Conservation (phyloP, 495 filamentous ascomycete species). For the Tuber melanosporum region DNA sequence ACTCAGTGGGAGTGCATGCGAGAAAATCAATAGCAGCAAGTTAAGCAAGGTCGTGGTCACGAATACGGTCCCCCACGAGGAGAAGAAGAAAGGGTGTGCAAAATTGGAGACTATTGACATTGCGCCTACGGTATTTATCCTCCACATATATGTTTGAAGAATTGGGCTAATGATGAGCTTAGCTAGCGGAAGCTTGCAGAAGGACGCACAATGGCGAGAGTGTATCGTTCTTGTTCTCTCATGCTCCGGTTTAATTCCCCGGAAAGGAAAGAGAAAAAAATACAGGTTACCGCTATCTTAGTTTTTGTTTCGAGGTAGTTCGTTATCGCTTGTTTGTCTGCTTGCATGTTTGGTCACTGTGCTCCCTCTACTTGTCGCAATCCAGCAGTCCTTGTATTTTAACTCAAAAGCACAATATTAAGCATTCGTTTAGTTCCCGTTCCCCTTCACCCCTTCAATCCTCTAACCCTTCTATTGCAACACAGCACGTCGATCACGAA, state of each 20-base stretch:
- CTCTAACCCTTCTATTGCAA: not conserved
- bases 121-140: slow-evolving; percentile 59
- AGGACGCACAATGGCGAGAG: slow-evolving; percentile 95
- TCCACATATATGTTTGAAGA: slow-evolving; percentile 38
- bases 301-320: not conserved
- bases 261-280: not conserved
- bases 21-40: slow-evolving; percentile 75
- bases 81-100: slow-evolving; percentile 70
- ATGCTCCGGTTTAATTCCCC: slow-evolving; percentile 57
- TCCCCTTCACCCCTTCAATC: not conserved
- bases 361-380: not conserved
- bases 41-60: slow-evolving; percentile 85
- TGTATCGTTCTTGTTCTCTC: slow-evolving; percentile 89
- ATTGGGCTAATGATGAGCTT: not conserved
- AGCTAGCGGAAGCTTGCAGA: slow-evolving; percentile 59
- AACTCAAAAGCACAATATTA: not conserved
- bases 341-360: not conserved
- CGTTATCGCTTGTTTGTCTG: not conserved
- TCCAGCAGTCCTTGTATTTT: not conserved
- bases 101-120: slow-evolving; percentile 90
- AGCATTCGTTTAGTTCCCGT: not conserved
- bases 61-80: slow-evolving; percentile 85
- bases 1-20: slow-evolving; percentile 80
- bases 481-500: not conserved
- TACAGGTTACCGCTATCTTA: not conserved